Evolutionary conservation across 129 eudicot genomes (phyloP).

Genomic region (Artemisia annua): DNA sequence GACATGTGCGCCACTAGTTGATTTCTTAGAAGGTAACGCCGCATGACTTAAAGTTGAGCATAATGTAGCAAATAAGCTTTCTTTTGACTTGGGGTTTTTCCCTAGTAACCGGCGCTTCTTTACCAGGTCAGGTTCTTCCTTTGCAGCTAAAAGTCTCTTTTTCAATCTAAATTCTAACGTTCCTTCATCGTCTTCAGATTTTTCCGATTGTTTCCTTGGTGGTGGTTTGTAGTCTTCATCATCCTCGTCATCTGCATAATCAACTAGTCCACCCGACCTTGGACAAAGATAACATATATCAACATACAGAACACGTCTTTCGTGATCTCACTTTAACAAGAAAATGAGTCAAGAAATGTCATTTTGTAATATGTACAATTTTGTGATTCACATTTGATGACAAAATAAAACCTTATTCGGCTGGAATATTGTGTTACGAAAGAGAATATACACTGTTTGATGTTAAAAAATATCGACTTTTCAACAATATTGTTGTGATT

Average conservation of each 20-base stretch:
- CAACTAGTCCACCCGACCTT: conserved; percentile 80
- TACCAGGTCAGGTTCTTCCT: conserved; percentile 54
- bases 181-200: conserved; percentile 59
- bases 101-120: conserved; percentile 48
- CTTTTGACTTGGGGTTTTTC: conserved; percentile 57
- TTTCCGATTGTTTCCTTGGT: conserved; percentile 50
- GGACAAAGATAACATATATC: neutral
- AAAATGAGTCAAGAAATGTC: too few species aligned
- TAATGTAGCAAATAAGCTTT: conserved; percentile 65
- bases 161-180: conserved; percentile 52
- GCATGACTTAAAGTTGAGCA: conserved; percentile 73
- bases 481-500: too few species aligned
- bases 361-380: too few species aligned
- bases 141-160: conserved; percentile 60
- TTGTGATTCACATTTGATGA: too few species aligned
- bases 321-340: too few species aligned
- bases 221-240: conserved; percentile 91
- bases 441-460: too few species aligned
- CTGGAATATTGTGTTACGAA: too few species aligned
- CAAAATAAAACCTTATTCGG: too few species aligned
- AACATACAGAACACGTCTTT: neutral
- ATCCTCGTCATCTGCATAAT: conserved; percentile 86
- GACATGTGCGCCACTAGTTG: conserved; percentile 29
- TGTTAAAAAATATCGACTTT: too few species aligned
- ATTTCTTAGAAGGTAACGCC: conserved; percentile 47